A percentile compares a stretch with the other conserved stretches of the same genome.
phyloP scores from a whole-genome alignment of 495 filamentous ascomycete species.

The Daldinia childiae region DNA sequence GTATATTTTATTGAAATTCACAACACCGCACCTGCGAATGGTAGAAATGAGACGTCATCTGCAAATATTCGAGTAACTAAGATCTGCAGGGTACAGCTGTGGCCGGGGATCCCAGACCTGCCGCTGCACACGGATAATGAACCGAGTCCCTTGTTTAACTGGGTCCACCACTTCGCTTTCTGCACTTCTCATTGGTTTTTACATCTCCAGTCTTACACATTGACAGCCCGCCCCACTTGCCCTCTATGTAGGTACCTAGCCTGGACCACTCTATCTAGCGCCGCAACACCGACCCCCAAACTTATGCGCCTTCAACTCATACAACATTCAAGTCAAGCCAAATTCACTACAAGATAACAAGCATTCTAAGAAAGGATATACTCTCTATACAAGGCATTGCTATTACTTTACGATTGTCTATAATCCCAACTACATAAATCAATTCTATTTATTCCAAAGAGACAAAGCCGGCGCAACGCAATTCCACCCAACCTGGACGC shows the following conservation, averaged over 20 bases:
- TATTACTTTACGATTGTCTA: no score
- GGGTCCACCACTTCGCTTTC: background rate
- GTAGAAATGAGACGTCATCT: slow-evolving; percentile 16
- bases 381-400: background rate
- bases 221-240: slow-evolving; percentile 16
- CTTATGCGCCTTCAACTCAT: slow-evolving; percentile 21
- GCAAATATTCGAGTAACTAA: background rate
- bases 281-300: slow-evolving; percentile 14
- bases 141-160: slow-evolving; percentile 1
- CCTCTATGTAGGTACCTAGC: no score
- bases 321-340: background rate
- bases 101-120: slow-evolving; percentile 24
- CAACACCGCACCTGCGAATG: background rate
- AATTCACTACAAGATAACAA: background rate
- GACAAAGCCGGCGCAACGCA: slow-evolving; percentile 10
- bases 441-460: background rate
- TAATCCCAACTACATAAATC: background rate
- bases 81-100: slow-evolving; percentile 29
- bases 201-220: background rate
- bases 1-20: background rate
- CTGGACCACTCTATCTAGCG: slow-evolving; percentile 6
- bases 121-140: slow-evolving; percentile 14
- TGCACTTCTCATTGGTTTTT: slow-evolving; percentile 4
- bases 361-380: background rate
- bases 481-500: background rate